These are phyloP conservation scores for Ogataea siamensis DNA, from an alignment of 805 yeast genomes.

Conservation along the genomic window DNA sequence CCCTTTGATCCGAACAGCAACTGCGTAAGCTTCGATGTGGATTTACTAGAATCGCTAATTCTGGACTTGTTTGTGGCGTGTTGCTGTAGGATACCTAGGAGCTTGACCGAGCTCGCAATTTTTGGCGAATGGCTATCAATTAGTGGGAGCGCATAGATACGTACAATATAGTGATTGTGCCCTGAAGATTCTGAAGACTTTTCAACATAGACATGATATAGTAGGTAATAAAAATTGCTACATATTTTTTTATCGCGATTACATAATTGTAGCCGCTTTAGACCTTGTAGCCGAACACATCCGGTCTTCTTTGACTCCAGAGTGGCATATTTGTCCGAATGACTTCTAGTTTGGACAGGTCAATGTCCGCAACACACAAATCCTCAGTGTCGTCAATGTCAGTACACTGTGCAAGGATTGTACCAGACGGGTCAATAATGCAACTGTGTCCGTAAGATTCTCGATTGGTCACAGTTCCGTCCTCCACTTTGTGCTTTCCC, in stretches of 20 bases:
- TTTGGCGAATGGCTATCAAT: conserved; percentile 28
- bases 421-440: conserved; percentile 92
- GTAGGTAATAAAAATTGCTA: neutral
- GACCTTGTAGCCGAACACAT: conserved; percentile 48
- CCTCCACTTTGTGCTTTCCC: conserved; percentile 64
- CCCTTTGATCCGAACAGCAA: conserved; percentile 19
- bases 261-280: conserved; percentile 13
- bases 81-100: conserved; percentile 8
- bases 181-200: conserved; percentile 43
- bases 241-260: conserved; percentile 1
- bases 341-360: conserved; percentile 44
- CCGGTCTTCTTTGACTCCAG: conserved; percentile 67
- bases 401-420: conserved; percentile 57
- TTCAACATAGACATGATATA: conserved; percentile 45
- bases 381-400: conserved; percentile 40
- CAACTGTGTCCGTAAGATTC: conserved; percentile 84
- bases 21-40: conserved; percentile 7
- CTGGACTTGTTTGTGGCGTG: conserved; percentile 10
- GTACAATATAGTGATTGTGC: conserved; percentile 45
- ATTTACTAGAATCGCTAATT: conserved; percentile 1
- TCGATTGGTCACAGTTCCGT: conserved; percentile 46
- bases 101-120: conserved; percentile 18
- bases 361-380: conserved; percentile 65
- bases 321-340: conserved; percentile 75
- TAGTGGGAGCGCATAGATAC: conserved; percentile 10